phyloP scores from a whole-genome alignment of 2,329 filamentous ascomycete species.

The Keithomyces neogunnii region DNA sequence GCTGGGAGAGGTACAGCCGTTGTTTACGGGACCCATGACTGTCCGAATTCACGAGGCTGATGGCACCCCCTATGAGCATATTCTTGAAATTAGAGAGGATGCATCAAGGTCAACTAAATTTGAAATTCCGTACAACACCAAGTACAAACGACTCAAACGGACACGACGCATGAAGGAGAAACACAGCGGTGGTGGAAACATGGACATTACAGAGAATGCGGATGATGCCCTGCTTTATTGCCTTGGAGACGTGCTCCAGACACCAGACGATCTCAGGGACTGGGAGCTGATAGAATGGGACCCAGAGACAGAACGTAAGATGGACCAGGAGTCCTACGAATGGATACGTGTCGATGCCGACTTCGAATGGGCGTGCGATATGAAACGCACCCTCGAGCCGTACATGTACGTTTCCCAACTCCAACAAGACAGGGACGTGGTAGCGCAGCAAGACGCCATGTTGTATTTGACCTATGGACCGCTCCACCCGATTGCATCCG shows the following conservation, averaged over 20 bases:
- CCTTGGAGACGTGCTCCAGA: slow-evolving; percentile 81
- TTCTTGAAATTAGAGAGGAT: slow-evolving; percentile 87
- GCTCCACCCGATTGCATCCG: slow-evolving; percentile 75
- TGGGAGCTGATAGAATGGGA: slow-evolving; percentile 90
- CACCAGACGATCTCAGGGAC: slow-evolving; percentile 67
- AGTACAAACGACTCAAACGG: slow-evolving; percentile 94
- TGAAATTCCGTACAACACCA: slow-evolving; percentile 97
- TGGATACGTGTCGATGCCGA: slow-evolving; percentile 98
- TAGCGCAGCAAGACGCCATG: slow-evolving; percentile 74
- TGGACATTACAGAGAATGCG: slow-evolving; percentile 52
- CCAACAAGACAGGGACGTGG: slow-evolving; percentile 93
- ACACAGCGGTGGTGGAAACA: slow-evolving; percentile 44
- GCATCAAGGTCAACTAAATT: slow-evolving; percentile 67
- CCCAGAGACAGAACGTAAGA: slow-evolving; percentile 75
- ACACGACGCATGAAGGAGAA: slow-evolving; percentile 77
- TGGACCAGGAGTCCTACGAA: slow-evolving; percentile 95
- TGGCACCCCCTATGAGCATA: slow-evolving; percentile 96
- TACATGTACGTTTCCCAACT: slow-evolving; percentile 99
- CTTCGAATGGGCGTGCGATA: slow-evolving; percentile 92
- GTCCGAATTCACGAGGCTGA: slow-evolving; percentile 97
- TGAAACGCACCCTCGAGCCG: slow-evolving; percentile 72
- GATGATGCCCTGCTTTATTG: slow-evolving; percentile 85
- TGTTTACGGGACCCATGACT: slow-evolving; percentile 94
- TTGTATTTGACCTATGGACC: slow-evolving; percentile 60
- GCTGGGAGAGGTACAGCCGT: slow-evolving; percentile 60